Evolutionary conservation across 306 rosid genomes (phyloP).

Genomic region (Myrica gale): DNA sequence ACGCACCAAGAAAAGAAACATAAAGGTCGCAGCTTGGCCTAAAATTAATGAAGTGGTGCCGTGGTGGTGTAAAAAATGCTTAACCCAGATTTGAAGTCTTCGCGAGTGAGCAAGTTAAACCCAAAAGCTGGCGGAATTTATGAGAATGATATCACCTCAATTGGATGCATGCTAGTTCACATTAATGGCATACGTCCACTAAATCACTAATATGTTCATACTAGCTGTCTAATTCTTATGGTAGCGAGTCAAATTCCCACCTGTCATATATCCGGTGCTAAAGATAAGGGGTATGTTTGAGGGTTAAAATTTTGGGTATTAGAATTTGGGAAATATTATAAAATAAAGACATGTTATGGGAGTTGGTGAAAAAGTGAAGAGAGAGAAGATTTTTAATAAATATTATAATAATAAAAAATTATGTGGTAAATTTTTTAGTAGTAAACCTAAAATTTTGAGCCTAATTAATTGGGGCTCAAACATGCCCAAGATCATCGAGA

Average conservation of each 20-base stretch:
- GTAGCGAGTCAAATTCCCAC: background rate
- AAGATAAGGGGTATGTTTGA: too few species aligned
- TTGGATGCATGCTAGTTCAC: background rate
- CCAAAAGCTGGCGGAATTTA: constrained; percentile 35
- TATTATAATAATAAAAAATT: too few species aligned
- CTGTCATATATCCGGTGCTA: background rate
- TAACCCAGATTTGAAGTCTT: constrained; percentile 20
- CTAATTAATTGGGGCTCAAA: too few species aligned
- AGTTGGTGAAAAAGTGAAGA: too few species aligned
- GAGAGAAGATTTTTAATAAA: too few species aligned
- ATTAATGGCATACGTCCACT: constrained; percentile 19
- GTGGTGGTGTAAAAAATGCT: background rate
- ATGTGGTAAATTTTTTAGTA: too few species aligned
- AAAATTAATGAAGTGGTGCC: constrained; percentile 10
- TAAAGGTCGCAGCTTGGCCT: background rate
- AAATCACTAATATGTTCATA: background rate
- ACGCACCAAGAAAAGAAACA: too few species aligned
- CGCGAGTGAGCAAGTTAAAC: constrained; percentile 27
- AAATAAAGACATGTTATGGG: too few species aligned
- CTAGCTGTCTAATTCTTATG: background rate
- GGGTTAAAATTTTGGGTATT: too few species aligned
- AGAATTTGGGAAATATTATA: too few species aligned
- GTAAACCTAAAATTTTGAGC: too few species aligned
- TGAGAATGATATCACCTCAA: constrained; percentile 32
- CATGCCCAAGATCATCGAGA: background rate